phyloP scores from a whole-genome alignment of 192 early-diverging fungal genomes.

The Spinellus fusiger region DNA sequence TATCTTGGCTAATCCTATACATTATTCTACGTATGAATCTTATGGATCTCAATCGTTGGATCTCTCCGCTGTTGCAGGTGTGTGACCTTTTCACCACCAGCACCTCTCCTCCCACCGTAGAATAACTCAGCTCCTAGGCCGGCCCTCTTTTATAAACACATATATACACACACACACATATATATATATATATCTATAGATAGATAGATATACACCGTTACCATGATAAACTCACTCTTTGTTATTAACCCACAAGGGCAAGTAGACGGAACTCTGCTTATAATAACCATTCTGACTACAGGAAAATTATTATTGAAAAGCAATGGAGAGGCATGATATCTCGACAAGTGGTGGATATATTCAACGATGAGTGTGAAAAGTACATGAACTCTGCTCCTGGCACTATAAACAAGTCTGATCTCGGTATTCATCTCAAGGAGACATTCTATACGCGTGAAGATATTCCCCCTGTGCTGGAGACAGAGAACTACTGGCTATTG shows the following conservation, averaged over 20 bases:
- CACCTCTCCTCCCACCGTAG: too few species aligned
- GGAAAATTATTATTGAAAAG: slow-evolving; percentile 83
- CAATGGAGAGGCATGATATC: slow-evolving; percentile 73
- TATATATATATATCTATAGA: too few species aligned
- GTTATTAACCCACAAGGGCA: slow-evolving; percentile 63
- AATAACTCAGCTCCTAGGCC: too few species aligned
- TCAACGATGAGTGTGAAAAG: slow-evolving; percentile 55
- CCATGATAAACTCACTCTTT: slow-evolving; percentile 62
- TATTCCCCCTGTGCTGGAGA: slow-evolving; percentile 57
- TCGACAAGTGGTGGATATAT: slow-evolving; percentile 52
- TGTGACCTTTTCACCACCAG: too few species aligned
- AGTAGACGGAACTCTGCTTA: neutral
- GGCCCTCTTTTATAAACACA: too few species aligned
- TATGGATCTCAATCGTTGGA: too few species aligned
- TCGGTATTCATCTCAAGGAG: slow-evolving; percentile 12
- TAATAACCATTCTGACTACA: slow-evolving; percentile 21
- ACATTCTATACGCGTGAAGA: slow-evolving; percentile 45
- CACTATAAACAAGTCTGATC: slow-evolving; percentile 17
- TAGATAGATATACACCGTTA: too few species aligned
- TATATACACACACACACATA: too few species aligned
- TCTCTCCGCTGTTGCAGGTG: too few species aligned
- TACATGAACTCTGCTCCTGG: slow-evolving; percentile 41
- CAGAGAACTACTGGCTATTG: slow-evolving; percentile 57
- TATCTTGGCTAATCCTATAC: too few species aligned
- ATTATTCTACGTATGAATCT: too few species aligned